Percentiles rank a stretch among this genome's conserved stretches.
These are phyloP conservation scores for Vaccinium macrocarpon DNA, from an alignment of 148 eudicot genomes.

Conservation along the genomic window DNA sequence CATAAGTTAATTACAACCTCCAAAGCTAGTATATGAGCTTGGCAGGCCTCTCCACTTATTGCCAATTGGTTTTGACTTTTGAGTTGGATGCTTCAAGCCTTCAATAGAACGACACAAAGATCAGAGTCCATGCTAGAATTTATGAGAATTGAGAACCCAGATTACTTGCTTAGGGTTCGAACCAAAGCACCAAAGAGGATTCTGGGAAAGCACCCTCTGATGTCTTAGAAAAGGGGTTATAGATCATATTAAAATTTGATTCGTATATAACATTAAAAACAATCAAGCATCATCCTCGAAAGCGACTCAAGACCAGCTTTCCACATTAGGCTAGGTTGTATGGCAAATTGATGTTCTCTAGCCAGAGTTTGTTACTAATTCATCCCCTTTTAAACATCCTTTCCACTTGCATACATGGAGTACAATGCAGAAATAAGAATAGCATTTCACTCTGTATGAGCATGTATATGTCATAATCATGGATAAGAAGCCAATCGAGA, in stretches of 20 bases:
- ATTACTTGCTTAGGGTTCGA: background rate
- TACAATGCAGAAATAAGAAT: background rate
- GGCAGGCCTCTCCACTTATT: too few species aligned
- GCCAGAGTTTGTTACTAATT: background rate
- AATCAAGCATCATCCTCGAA: background rate
- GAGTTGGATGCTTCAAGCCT: too few species aligned
- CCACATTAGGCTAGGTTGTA: too few species aligned
- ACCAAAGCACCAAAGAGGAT: background rate
- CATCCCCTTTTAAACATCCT: background rate
- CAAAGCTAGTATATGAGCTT: too few species aligned
- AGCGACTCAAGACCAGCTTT: background rate
- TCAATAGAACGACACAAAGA: background rate
- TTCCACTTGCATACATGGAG: conserved; percentile 3
- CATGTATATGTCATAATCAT: background rate
- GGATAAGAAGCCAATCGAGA: too few species aligned
- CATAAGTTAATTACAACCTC: too few species aligned
- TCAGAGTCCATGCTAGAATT: background rate
- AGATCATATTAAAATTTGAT: background rate
- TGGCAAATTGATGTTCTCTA: background rate
- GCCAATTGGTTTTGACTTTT: too few species aligned
- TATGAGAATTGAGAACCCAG: background rate
- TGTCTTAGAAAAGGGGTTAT: background rate
- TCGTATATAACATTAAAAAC: background rate
- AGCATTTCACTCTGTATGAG: background rate
- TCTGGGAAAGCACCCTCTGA: background rate